Evolutionary conservation across 31 red algal species (phyloP).

Genomic region (Asparagopsis taxiformis): DNA sequence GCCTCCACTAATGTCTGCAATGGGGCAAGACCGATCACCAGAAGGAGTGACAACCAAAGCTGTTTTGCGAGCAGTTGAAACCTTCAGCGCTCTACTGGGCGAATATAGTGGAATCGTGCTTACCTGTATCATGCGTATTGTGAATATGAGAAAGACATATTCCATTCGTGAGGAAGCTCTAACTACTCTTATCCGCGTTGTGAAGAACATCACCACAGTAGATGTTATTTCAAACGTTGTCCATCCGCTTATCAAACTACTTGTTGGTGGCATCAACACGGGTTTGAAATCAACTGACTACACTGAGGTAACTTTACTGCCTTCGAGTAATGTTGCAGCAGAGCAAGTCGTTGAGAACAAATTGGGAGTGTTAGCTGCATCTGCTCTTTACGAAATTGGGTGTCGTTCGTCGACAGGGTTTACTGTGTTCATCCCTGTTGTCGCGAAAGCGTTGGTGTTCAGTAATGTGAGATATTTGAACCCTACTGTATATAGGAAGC

Average conservation of each 20-base stretch:
- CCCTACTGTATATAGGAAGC: conserved; percentile 5
- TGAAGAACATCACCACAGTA: conserved; percentile 35
- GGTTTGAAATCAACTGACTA: neutral
- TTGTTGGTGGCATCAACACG: conserved; percentile 36
- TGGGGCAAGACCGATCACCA: conserved; percentile 49
- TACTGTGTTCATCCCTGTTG: conserved; percentile 48
- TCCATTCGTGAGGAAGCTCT: conserved; percentile 65
- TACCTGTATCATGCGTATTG: conserved; percentile 50
- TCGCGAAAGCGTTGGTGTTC: conserved; percentile 38
- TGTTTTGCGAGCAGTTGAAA: conserved; percentile 76
- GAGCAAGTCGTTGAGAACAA: conserved; percentile 4
- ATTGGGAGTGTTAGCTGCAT: conserved; percentile 30
- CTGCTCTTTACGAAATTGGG: conserved; percentile 53
- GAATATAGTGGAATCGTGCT: conserved; percentile 68
- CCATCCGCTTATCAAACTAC: conserved; percentile 74
- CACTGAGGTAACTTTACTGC: neutral
- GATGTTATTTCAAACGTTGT: conserved; percentile 79
- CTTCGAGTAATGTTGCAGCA: neutral
- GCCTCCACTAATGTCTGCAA: conserved; percentile 61
- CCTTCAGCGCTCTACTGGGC: conserved; percentile 70
- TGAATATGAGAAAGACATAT: conserved; percentile 20
- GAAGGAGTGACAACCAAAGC: conserved; percentile 47
- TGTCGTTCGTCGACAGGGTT: conserved; percentile 22
- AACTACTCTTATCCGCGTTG: conserved; percentile 54
- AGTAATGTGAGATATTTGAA: conserved; percentile 30